Evolutionary conservation across 2,329 filamentous ascomycete genomes (phyloP), one percentile per base, ranked within the genome.

Genomic region (Dendrostoma leiphaemia): DNA sequence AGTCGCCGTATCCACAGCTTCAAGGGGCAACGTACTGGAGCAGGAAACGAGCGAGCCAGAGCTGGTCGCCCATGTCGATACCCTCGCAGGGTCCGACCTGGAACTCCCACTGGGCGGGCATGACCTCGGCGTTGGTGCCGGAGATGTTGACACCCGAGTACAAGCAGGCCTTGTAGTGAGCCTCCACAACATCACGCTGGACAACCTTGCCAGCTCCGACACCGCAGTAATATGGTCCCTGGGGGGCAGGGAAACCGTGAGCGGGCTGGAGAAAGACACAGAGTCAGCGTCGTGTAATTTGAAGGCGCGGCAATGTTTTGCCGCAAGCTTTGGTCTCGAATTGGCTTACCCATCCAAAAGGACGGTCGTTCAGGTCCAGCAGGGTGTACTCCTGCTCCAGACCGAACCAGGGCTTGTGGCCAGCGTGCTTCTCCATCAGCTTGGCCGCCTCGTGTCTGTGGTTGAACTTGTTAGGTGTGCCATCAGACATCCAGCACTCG

Each of bases 41-140:
- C 65, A 95, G 81, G 84, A 91, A 95, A 62, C 90, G 88, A 61
- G 90, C 89, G 67, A 96, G 81, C 94, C 93, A 97, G 67, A 99
- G 90, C 70, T 97, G 87, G 74, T 99, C 94, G 73, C 94, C 74
- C 90, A 87, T 89, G 71, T 86, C 79, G 66, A 97, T 97, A 61
- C 91, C 93, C 51, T 79, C 74, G 76, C 90, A 96, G 61, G 93
- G 93, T 54, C 93, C 93, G 66, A 97, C 90, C 73, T 97, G 93
- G 85, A 90, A 97, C 74, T 97, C 93, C 93, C 93, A 97, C 76
- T 97, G 93, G 58, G 89, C 91, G 61, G 87, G 89, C 90, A 97
- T 96, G 69, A 99, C 94, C 83, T 99, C 94, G 62, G 94, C 94
- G 75, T 99, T 99, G 79, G 94, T 97, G 69, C 94, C 94, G 24